A percentile compares a stretch with the other conserved stretches of the same genome.
These are phyloP conservation scores for Aspergillus haitiensis DNA, from an alignment of 495 filamentous ascomycete species.

Conservation along the genomic window DNA sequence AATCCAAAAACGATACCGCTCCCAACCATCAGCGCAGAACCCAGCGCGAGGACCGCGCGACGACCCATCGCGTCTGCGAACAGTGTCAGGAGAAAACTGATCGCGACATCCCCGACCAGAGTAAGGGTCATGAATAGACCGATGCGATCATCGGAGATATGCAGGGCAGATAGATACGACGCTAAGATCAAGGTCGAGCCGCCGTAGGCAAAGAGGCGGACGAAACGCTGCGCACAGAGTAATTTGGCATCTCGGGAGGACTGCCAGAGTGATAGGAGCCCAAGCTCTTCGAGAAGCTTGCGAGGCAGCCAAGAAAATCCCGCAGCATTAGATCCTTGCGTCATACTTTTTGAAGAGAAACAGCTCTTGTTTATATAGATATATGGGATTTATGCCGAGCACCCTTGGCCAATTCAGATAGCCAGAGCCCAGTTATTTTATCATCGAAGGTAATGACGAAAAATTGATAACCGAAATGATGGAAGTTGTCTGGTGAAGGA, in stretches of 20 bases:
- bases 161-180: slow-evolving; percentile 64
- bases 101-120: slow-evolving; percentile 72
- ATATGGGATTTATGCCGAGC: neutral
- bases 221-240: slow-evolving; percentile 70
- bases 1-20: slow-evolving; percentile 70
- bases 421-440: neutral
- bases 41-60: slow-evolving; percentile 64
- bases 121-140: slow-evolving; percentile 90
- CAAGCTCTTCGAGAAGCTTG: slow-evolving; percentile 36
- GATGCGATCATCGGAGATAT: slow-evolving; percentile 67
- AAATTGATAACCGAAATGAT: neutral
- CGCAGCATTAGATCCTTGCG: neutral
- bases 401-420: neutral
- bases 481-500: neutral
- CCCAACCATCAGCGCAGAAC: slow-evolving; percentile 65
- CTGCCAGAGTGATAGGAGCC: slow-evolving; percentile 42
- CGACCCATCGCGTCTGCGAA: slow-evolving; percentile 74
- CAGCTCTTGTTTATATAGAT: no score
- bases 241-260: slow-evolving; percentile 65
- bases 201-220: slow-evolving; percentile 80
- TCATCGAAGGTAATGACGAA: neutral
- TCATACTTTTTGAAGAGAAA: neutral
- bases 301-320: neutral
- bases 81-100: slow-evolving; percentile 73
- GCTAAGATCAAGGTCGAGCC: slow-evolving; percentile 73